Evolutionary conservation across 768 basidiomycete species (phyloP).

Genomic region (Kwoniella bestiolae): DNA sequence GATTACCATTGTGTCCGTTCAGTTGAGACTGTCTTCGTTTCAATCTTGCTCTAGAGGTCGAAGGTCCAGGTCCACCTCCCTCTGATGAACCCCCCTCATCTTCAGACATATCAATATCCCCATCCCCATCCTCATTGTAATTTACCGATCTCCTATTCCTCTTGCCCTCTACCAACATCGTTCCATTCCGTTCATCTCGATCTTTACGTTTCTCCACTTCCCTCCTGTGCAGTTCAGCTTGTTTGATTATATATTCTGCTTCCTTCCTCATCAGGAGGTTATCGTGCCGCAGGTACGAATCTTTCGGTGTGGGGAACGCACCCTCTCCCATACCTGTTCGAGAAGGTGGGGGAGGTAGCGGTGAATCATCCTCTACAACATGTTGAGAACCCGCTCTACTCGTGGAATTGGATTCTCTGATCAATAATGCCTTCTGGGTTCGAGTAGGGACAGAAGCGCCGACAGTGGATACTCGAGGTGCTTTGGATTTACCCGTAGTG

Average conservation of each 20-base stretch:
- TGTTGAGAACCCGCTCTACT: slow-evolving; percentile 21
- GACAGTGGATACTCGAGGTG: slow-evolving; percentile 1
- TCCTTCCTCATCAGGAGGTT: slow-evolving; percentile 1
- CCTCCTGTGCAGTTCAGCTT: slow-evolving; percentile 3
- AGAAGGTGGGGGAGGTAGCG: slow-evolving; percentile 14
- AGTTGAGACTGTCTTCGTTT: not conserved
- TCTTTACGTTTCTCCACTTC: slow-evolving; percentile 11
- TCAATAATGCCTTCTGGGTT: slow-evolving; percentile 13
- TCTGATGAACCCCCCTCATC: not conserved
- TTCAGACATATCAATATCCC: slow-evolving; percentile 7
- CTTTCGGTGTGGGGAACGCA: slow-evolving; percentile 4
- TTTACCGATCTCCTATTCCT: slow-evolving; percentile 12
- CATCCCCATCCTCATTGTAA: slow-evolving; percentile 12
- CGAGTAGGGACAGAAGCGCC: slow-evolving; percentile 10
- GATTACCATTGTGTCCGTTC: too few species aligned
- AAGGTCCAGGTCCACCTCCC: slow-evolving; percentile 16
- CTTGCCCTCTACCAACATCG: not conserved
- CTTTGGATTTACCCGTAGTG: not conserved
- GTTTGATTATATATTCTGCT: slow-evolving; percentile 16
- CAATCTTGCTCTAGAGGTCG: not conserved
- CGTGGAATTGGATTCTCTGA: not conserved
- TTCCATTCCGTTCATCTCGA: slow-evolving; percentile 9
- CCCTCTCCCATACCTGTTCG: slow-evolving; percentile 33
- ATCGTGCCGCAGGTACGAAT: slow-evolving; percentile 16
- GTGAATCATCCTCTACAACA: slow-evolving; percentile 31